Percentiles rank a stretch among this genome's conserved stretches.
phyloP scores from a whole-genome alignment of 2,329 filamentous ascomycete genomes.

The Arthroderma sp. region DNA sequence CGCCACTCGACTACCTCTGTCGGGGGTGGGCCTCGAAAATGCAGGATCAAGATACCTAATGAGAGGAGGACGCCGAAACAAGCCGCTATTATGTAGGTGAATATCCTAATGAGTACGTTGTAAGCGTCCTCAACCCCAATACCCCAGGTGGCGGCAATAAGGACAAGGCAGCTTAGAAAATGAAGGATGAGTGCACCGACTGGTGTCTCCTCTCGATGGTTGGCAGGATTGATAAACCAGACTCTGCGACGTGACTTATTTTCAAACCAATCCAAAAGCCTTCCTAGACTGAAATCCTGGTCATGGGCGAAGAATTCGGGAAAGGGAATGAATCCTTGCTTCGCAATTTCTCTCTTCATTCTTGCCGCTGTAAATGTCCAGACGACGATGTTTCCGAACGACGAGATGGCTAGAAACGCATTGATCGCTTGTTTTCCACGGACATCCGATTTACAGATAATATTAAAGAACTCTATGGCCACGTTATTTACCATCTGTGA shows the following conservation, averaged over 20 bases:
- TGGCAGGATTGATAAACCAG: not conserved
- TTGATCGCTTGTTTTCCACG: conserved; percentile 1
- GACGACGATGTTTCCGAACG: conserved; percentile 44
- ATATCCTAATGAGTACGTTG: not conserved
- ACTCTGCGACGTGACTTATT: not conserved
- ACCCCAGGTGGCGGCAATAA: not conserved
- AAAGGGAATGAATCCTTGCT: conserved; percentile 43
- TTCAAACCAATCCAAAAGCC: not conserved
- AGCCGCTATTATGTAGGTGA: not conserved
- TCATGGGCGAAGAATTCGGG: conserved; percentile 33
- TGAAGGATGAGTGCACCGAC: conserved; percentile 96
- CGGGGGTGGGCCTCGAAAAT: not conserved
- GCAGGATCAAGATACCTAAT: not conserved
- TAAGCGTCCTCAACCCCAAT: not conserved
- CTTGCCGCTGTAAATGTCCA: conserved; percentile 43
- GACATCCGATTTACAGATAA: conserved; percentile 3
- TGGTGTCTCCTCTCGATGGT: conserved; percentile 93
- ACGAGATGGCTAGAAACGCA: conserved; percentile 38
- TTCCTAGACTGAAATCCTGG: conserved; percentile 1
- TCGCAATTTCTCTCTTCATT: conserved; percentile 49
- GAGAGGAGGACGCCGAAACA: not conserved
- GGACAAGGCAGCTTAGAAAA: not conserved
- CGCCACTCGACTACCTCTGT: not conserved
- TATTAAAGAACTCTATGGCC: conserved; percentile 4
- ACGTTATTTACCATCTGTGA: conserved; percentile 1